phyloP scores from a whole-genome alignment of 83 land plant species.

The Thuja plicata region DNA sequence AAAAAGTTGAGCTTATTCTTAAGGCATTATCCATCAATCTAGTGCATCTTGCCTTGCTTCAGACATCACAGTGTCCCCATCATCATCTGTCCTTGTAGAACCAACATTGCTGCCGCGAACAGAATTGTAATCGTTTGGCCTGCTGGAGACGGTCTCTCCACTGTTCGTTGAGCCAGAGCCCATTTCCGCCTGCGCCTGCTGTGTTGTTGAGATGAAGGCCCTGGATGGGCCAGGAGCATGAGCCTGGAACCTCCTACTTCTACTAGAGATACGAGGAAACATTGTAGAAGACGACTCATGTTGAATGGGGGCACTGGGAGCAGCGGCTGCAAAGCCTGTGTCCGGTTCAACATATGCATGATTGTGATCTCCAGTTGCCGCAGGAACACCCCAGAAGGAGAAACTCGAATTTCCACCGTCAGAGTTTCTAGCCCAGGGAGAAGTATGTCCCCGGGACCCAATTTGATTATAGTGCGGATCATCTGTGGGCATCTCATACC shows the following conservation, averaged over 20 bases:
- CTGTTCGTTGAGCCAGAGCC: not conserved
- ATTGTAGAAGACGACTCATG: not conserved
- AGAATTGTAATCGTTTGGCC: not conserved
- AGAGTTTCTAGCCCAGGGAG: slow-evolving; percentile 1
- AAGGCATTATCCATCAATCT: not conserved
- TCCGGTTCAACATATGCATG: not conserved
- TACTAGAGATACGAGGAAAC: not conserved
- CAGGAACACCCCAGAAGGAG: not conserved
- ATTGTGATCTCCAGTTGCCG: not conserved
- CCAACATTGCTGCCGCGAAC: not conserved
- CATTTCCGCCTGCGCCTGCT: slow-evolving; percentile 5
- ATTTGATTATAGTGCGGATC: not conserved
- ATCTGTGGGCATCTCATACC: slow-evolving; percentile 57
- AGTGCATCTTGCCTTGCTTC: slow-evolving; percentile 3
- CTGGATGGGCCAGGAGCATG: not conserved
- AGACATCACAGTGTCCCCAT: slow-evolving; percentile 9
- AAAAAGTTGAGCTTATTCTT: not conserved
- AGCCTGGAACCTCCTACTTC: not conserved
- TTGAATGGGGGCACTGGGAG: not conserved
- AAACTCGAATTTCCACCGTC: not conserved
- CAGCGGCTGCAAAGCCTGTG: not conserved
- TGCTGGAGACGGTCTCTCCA: slow-evolving; percentile 9
- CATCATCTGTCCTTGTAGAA: slow-evolving; percentile 5
- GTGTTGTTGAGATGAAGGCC: not conserved
- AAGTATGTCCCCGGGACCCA: not conserved